A percentile compares a stretch with the other conserved stretches of the same genome.
phyloP scores from a whole-genome alignment of 176 grass and related monocot species.

The Oryza nivara region DNA sequence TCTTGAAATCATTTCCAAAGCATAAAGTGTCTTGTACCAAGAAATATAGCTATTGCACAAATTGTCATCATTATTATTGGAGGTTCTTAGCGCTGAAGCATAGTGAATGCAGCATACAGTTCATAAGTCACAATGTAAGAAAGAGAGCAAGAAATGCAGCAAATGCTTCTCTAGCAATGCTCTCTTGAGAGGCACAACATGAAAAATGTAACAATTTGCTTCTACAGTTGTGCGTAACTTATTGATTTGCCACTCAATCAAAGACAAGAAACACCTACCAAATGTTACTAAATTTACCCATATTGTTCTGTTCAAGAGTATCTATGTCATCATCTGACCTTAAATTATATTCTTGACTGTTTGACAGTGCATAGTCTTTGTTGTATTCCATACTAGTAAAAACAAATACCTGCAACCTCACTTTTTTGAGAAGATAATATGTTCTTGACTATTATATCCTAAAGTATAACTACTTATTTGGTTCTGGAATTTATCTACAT shows the following conservation, averaged over 20 bases:
- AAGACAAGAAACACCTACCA: neutral
- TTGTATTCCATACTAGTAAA: neutral
- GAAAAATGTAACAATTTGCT: neutral
- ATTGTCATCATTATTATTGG: slow-evolving; percentile 20
- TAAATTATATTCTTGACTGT: neutral
- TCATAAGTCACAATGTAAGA: slow-evolving; percentile 26
- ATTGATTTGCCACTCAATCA: neutral
- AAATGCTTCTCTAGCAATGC: neutral
- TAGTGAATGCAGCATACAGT: neutral
- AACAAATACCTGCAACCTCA: neutral
- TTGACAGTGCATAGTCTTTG: neutral
- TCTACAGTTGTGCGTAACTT: neutral
- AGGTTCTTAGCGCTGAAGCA: neutral
- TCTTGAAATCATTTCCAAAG: slow-evolving; percentile 6
- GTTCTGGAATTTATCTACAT: neutral
- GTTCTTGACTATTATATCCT: neutral
- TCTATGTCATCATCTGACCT: slow-evolving; percentile 4
- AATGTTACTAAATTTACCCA: neutral
- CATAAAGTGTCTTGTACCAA: neutral
- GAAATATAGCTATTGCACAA: neutral
- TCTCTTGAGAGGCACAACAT: neutral
- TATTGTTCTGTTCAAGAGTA: neutral
- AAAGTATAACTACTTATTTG: neutral
- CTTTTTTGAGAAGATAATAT: neutral
- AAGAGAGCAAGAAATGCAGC: neutral